These are phyloP conservation scores for Coniophora puteana DNA, from an alignment of 1,284 basidiomycete species.

Conservation along the genomic window DNA sequence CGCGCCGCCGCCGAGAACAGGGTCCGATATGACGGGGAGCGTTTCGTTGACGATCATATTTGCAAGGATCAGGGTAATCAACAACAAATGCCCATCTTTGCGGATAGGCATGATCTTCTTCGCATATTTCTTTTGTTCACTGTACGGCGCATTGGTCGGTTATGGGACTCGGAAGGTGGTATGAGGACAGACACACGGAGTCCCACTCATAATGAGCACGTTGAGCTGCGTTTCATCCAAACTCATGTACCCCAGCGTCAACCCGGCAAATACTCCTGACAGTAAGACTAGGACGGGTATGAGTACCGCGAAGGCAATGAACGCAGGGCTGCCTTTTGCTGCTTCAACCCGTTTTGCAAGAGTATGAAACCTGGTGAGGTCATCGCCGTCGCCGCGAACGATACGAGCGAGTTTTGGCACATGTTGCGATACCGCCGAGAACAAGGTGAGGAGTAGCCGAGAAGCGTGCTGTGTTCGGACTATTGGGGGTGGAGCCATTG, in stretches of 20 bases:
- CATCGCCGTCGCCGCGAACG: conserved; percentile 10
- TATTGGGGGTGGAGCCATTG: too few relatives aligned
- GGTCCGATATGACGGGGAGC: conserved; percentile 87
- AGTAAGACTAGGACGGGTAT: conserved; percentile 53
- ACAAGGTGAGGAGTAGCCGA: conserved; percentile 16
- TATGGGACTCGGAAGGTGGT: conserved; percentile 1
- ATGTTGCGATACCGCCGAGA: conserved; percentile 24
- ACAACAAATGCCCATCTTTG: conserved; percentile 78
- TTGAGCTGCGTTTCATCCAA: conserved; percentile 91
- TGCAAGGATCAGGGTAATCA: conserved; percentile 79
- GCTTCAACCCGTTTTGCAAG: conserved; percentile 19
- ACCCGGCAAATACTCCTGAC: conserved; percentile 63
- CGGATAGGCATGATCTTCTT: conserved; percentile 86
- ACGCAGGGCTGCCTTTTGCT: conserved; percentile 13
- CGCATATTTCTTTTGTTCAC: conserved; percentile 77
- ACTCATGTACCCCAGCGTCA: conserved; percentile 90
- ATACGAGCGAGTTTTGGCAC: conserved; percentile 23
- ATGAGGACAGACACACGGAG: conserved; percentile 52
- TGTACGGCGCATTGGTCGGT: conserved; percentile 25
- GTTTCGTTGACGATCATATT: conserved; percentile 94
- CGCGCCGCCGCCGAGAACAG: conserved; percentile 81
- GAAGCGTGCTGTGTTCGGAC: conserved; percentile 28
- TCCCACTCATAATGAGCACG: conserved; percentile 82
- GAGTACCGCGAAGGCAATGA: conserved; percentile 28
- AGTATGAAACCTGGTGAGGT: conserved; percentile 14